Evolutionary conservation across 2,329 filamentous ascomycete species (phyloP).

Genomic region (Beauveria bassiana): DNA sequence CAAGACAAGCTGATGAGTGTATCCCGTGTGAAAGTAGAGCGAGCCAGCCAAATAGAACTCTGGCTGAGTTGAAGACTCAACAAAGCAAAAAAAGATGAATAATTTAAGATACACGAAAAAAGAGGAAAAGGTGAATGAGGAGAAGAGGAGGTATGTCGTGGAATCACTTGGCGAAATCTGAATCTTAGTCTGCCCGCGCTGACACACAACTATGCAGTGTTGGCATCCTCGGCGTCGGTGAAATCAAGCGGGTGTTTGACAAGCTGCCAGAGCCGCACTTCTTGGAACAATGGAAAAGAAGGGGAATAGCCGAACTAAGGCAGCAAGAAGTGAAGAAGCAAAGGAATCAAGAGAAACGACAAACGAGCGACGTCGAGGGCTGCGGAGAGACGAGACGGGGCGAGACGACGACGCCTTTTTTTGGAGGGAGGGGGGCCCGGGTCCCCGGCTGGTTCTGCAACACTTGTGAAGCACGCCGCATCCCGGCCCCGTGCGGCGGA

Average conservation of each 20-base stretch:
- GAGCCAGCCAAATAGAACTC: not conserved
- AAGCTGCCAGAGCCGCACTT: not conserved
- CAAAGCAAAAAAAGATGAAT: not conserved
- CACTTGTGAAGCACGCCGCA: slow-evolving; percentile 11
- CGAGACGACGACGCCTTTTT: not conserved
- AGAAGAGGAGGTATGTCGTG: not conserved
- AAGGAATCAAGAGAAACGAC: not conserved
- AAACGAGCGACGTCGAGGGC: not conserved
- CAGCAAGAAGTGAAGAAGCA: not conserved
- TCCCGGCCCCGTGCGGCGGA: not conserved
- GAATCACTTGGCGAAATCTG: slow-evolving; percentile 2
- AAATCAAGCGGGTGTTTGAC: slow-evolving; percentile 5
- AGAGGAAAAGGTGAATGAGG: not conserved
- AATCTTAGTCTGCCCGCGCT: slow-evolving; percentile 7
- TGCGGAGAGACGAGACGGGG: not conserved
- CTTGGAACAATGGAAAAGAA: not conserved
- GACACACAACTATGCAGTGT: slow-evolving; percentile 3
- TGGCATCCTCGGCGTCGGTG: not conserved
- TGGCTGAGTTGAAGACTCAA: not conserved
- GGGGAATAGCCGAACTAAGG: not conserved
- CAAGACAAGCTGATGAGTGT: not conserved
- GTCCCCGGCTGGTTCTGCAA: slow-evolving; percentile 1
- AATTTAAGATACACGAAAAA: not conserved
- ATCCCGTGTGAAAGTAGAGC: not conserved
- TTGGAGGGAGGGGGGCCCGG: not conserved